Percentiles rank a stretch among this genome's conserved stretches.
Evolutionary conservation across 116 monocot genomes (phyloP).

Genomic region (Cymodocea nodosa): DNA sequence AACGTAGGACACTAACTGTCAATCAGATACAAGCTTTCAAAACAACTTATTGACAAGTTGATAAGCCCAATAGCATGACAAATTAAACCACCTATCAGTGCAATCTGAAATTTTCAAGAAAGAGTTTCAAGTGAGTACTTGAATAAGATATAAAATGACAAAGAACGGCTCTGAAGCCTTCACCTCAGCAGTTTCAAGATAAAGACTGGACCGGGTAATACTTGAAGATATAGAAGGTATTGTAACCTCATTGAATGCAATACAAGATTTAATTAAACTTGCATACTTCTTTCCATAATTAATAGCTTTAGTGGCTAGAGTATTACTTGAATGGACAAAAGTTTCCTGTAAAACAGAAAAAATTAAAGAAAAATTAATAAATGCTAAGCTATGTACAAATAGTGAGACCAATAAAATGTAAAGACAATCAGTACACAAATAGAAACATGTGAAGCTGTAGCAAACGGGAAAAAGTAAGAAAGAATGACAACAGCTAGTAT

Average conservation of each 20-base stretch:
- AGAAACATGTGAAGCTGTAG: too few species aligned
- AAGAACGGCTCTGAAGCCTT: background rate
- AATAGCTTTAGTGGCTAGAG: slow-evolving; percentile 21
- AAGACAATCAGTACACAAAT: too few species aligned
- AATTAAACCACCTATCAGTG: slow-evolving; percentile 28
- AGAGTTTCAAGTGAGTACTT: too few species aligned
- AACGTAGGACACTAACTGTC: too few species aligned
- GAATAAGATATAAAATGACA: background rate
- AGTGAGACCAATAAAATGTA: too few species aligned
- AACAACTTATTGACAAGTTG: slow-evolving; percentile 19
- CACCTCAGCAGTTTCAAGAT: slow-evolving; percentile 45
- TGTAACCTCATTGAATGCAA: slow-evolving; percentile 40
- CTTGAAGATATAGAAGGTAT: slow-evolving; percentile 27
- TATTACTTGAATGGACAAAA: slow-evolving; percentile 32
- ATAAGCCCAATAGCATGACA: slow-evolving; percentile 28
- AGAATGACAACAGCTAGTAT: too few species aligned
- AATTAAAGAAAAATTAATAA: background rate
- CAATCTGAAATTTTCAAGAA: slow-evolving; percentile 15
- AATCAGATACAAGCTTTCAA: background rate
- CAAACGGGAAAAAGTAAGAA: too few species aligned
- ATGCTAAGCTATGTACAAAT: too few species aligned
- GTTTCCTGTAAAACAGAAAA: slow-evolving; percentile 22
- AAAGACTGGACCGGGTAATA: slow-evolving; percentile 21
- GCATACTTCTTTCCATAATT: slow-evolving; percentile 10
- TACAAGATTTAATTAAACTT: slow-evolving; percentile 25